phyloP scores from a whole-genome alignment of 2,329 filamentous ascomycete species.

The Nigrospora osmanthi region DNA sequence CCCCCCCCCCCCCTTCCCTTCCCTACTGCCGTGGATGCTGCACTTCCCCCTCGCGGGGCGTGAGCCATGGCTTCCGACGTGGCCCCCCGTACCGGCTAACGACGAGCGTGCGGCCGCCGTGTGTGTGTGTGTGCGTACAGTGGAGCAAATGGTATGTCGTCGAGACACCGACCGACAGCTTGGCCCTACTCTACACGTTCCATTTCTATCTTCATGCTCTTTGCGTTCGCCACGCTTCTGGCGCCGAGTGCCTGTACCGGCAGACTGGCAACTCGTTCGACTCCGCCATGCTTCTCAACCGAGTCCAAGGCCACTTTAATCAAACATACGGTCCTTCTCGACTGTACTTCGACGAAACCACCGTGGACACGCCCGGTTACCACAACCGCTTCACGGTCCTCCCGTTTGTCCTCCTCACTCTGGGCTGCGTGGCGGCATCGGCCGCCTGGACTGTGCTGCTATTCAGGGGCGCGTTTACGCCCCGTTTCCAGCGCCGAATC shows the following conservation, averaged over 20 bases:
- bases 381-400: not conserved
- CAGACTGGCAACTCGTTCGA: not conserved
- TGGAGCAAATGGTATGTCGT: not conserved
- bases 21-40: too few relatives aligned
- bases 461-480: not conserved
- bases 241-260: not conserved
- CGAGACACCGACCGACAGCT: not conserved
- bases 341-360: not conserved
- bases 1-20: too few relatives aligned
- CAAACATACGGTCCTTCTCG: not conserved
- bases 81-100: not conserved
- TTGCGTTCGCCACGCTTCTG: not conserved
- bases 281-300: not conserved
- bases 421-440: not conserved
- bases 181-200: not conserved
- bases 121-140: not conserved
- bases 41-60: too few relatives aligned
- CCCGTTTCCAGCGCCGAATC: too few relatives aligned
- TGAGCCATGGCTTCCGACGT: not conserved
- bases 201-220: not conserved
- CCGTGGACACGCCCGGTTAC: too few relatives aligned
- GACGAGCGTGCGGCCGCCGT: not conserved
- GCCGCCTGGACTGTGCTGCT: not conserved
- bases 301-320: not conserved
- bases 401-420: not conserved